A percentile compares a stretch with the other conserved stretches of the same genome.
Evolutionary conservation across 129 eudicot species (phyloP).

Genomic region (Cynara cardunculus): DNA sequence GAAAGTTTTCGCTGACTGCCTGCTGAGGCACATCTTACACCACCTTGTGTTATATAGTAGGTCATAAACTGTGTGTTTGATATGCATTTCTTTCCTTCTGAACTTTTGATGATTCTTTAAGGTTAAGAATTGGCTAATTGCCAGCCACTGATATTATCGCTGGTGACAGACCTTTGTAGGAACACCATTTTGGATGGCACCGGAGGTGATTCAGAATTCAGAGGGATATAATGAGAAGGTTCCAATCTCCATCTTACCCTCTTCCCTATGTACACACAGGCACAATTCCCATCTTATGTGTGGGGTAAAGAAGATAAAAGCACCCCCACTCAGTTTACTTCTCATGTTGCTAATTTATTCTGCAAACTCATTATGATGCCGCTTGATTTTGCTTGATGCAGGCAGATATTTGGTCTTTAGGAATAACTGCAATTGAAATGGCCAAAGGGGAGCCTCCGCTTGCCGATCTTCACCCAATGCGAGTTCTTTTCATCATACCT

Average conservation of each 20-base stretch:
- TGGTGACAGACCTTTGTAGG: slow-evolving; percentile 92
- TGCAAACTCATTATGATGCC: not conserved
- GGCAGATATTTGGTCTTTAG: slow-evolving; percentile 99
- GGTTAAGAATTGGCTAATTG: not conserved
- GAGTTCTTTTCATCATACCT: slow-evolving; percentile 97
- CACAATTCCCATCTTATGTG: not conserved
- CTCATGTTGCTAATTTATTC: not conserved
- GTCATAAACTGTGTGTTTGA: not conserved
- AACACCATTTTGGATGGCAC: slow-evolving; percentile 99
- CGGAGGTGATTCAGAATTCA: slow-evolving; percentile 96
- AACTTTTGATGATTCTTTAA: not conserved
- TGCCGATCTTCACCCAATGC: slow-evolving; percentile 97
- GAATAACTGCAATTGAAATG: slow-evolving; percentile 96
- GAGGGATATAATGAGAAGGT: slow-evolving; percentile 99
- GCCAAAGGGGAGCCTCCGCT: slow-evolving; percentile 99
- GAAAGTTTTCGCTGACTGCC: not conserved
- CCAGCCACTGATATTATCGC: slow-evolving; percentile 37
- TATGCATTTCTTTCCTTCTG: not conserved
- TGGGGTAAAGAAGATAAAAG: not conserved
- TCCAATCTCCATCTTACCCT: not conserved
- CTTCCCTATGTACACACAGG: not conserved
- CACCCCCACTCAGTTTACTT: not conserved
- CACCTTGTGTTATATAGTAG: not conserved
- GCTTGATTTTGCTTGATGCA: slow-evolving; percentile 35
- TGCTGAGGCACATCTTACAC: not conserved